phyloP scores from a whole-genome alignment of 2,329 filamentous ascomycete species.

The Biscogniauxia marginata region DNA sequence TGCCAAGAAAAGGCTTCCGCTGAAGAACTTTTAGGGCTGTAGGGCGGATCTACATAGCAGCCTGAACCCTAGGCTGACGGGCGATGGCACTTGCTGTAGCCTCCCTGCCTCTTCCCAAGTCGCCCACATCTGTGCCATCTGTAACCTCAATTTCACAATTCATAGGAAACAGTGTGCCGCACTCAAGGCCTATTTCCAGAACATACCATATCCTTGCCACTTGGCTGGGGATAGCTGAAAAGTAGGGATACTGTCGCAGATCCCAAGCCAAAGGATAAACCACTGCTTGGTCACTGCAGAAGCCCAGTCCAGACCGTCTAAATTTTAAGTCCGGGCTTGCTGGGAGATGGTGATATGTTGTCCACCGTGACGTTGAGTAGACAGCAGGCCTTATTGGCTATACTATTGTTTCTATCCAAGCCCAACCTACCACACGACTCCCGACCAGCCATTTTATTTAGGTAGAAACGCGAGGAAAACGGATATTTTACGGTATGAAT shows the following conservation, averaged over 20 bases:
- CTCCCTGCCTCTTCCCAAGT: background rate
- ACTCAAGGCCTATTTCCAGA: background rate
- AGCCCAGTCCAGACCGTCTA: slow-evolving; percentile 10
- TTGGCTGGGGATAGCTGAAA: background rate
- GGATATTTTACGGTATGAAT: slow-evolving; percentile 21
- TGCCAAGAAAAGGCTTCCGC: background rate
- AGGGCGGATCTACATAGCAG: background rate
- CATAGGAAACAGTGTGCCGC: background rate
- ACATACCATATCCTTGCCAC: background rate
- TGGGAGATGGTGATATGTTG: slow-evolving; percentile 3
- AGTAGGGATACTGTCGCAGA: background rate
- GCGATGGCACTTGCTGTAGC: background rate
- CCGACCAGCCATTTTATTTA: slow-evolving; percentile 4
- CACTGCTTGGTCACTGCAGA: background rate
- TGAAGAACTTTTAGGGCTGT: background rate
- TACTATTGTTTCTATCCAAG: slow-evolving; percentile 2
- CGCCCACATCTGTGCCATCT: background rate
- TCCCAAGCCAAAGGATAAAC: background rate
- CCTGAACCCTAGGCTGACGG: background rate
- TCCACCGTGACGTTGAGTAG: slow-evolving; percentile 10
- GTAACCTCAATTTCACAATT: background rate
- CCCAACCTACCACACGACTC: slow-evolving; percentile 12
- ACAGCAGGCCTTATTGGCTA: slow-evolving; percentile 7
- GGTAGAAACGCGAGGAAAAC: slow-evolving; percentile 16
- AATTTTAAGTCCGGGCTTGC: slow-evolving; percentile 4